A percentile compares a stretch with the other conserved stretches of the same genome.
Evolutionary conservation across 495 filamentous ascomycete genomes (phyloP).

Genomic region (Penicillium roqueforti): DNA sequence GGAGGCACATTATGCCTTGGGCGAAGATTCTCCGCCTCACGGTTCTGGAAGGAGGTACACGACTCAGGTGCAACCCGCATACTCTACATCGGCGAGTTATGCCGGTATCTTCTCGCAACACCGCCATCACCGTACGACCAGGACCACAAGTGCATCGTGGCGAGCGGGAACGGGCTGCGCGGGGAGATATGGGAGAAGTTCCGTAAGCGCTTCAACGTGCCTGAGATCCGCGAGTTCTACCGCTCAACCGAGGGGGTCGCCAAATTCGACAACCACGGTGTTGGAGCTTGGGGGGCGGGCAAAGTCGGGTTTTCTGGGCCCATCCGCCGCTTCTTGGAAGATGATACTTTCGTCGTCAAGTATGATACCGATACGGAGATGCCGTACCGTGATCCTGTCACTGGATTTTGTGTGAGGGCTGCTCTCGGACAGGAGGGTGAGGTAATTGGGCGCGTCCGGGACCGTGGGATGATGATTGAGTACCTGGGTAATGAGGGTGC

Average conservation of each 20-base stretch:
- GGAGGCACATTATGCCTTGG: slow-evolving; percentile 44
- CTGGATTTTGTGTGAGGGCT: slow-evolving; percentile 64
- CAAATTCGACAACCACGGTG: slow-evolving; percentile 68
- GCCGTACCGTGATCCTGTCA: slow-evolving; percentile 64
- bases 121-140: slow-evolving; percentile 69
- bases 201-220: slow-evolving; percentile 76
- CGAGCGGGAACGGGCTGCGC: slow-evolving; percentile 84
- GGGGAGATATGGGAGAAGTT: slow-evolving; percentile 90
- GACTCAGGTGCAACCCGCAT: slow-evolving; percentile 73
- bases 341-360: slow-evolving; percentile 54
- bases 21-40: slow-evolving; percentile 79
- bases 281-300: slow-evolving; percentile 69
- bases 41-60: slow-evolving; percentile 82
- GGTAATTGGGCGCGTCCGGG: slow-evolving; percentile 66
- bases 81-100: slow-evolving; percentile 93
- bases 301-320: slow-evolving; percentile 76
- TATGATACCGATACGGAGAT: slow-evolving; percentile 69
- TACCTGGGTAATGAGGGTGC: slow-evolving; percentile 75
- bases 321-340: slow-evolving; percentile 55
- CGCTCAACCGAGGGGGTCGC: slow-evolving; percentile 75
- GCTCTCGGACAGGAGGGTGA: slow-evolving; percentile 68
- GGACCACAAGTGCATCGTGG: slow-evolving; percentile 67
- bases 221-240: slow-evolving; percentile 85
- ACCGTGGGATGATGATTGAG: slow-evolving; percentile 63
- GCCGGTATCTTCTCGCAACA: slow-evolving; percentile 79